Evolutionary conservation across 768 basidiomycete genomes (phyloP), one percentile per base, ranked within the genome.

Genomic region (Termitomyces sp.): DNA sequence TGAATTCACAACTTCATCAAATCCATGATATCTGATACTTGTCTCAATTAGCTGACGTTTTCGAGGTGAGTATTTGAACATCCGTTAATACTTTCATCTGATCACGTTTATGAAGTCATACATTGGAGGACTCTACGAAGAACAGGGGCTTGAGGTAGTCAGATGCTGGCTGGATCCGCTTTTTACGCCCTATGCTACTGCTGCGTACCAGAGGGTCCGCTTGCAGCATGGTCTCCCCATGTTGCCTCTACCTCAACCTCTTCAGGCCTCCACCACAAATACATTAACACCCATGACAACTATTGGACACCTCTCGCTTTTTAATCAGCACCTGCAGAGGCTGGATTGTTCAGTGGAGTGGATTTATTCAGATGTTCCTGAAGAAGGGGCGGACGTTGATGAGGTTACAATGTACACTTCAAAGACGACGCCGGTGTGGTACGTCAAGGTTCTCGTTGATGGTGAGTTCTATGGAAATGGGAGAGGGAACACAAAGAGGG

Each of bases 261-360:
- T 68, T 13, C 58, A 62, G 4, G 57, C 70, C 41, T 49, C 63
- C 56, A 23, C 4, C 4, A 56, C 65, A 38, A 66, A 63, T 50
- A 57, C 57, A 43, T 40, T 61, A 44, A 59, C 67, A 50, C 61
- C 67, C 53, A 50, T 68, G 62, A 66, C 74, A 38, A 75, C 75
- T 36, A 68, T 71, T 41, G 91, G 91, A 4, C 87, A 92, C 67
- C 81, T 93, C 12, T 86, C 88, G 40, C 72, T 93, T 55, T 91
- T 93, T 78, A 93, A 93, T 68, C 90, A 92, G 72, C 76, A 82
- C 58, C 69, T 92, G 56, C 85, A 88, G 71, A 87, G 82, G 71
- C 64, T 68, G 30, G 77, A 75, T 66, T 77, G 75, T 55, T 66
- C 71, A 54, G 79, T 92, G 61, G 89, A 93, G 71, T 93, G 91